Evolutionary conservation across 805 yeast genomes (phyloP), one percentile per base, ranked within the genome.

Genomic region (Maudiozyma barnettii): DNA sequence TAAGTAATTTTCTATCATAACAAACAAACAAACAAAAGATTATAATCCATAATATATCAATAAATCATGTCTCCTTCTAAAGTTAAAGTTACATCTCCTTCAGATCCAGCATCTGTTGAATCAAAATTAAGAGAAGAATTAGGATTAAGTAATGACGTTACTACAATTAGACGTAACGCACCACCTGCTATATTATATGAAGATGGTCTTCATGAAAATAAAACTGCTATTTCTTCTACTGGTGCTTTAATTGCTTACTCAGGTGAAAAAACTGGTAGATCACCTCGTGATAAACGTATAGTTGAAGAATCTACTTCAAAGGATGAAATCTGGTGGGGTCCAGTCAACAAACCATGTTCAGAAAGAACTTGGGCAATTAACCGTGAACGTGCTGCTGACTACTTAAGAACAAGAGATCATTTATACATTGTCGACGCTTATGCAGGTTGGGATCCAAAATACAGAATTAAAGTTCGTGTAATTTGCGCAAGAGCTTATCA

Each of bases 401-500:
- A 90, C 74, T 78, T 91, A 68, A 85, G 95, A 77, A 91, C 98
- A 48, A 84, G 96, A 72, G 90, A 84, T 60, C 88, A 89, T 67
- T 81, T 93, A 61, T 91, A 84, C 70, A 90, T 91, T 54, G 89
- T 91, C 55, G 99, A 91, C 65, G 98, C 98, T 12, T 91, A 69
- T 66, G 99, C 98, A 43, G 99, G 99, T 56, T 91, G 99, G 99
- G 99, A 91, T 69, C 96, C 97, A 64, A 82, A 87, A 64, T 91
- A 91, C 80, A 81, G 98, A 73, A 79, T 90, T 68, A 91, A 91
- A 75, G 95, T 90, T 50, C 81, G 98, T 71, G 82, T 90, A 54
- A 91, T 90, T 47, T 90, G 97, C 74, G 97, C 98, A 51, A 82
- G 99, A 69, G 98, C 99, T 48, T 91, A 91, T 77, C 99, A 91